These are phyloP conservation scores for Aspergillus caelatus DNA, from an alignment of 2,329 filamentous ascomycete genomes.

Conservation along the genomic window DNA sequence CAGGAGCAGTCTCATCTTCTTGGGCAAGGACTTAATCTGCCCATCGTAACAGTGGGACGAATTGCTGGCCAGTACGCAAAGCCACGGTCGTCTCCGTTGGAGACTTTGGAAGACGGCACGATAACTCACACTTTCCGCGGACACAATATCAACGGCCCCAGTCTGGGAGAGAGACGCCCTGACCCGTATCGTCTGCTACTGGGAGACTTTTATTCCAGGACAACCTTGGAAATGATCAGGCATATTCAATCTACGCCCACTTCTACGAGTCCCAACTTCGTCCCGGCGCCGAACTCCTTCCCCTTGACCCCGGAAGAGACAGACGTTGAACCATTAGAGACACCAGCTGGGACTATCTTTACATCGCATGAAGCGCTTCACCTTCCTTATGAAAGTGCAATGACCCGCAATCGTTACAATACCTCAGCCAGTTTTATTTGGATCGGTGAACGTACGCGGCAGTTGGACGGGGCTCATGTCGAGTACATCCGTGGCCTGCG, in stretches of 20 bases:
- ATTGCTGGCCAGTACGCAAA: slow-evolving; percentile 98
- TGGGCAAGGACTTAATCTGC: slow-evolving; percentile 2
- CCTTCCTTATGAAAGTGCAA: slow-evolving; percentile 12
- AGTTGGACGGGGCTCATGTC: slow-evolving; percentile 86
- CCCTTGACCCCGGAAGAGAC: neutral
- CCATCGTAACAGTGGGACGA: slow-evolving; percentile 63
- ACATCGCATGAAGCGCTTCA: slow-evolving; percentile 15
- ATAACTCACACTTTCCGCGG: slow-evolving; percentile 85
- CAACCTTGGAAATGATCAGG: slow-evolving; percentile 72
- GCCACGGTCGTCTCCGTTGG: slow-evolving; percentile 80
- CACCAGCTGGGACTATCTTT: slow-evolving; percentile 3
- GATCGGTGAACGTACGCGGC: slow-evolving; percentile 91
- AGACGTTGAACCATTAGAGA: neutral
- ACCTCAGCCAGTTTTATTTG: slow-evolving; percentile 93
- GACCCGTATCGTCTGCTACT: slow-evolving; percentile 79
- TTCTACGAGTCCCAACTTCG: neutral
- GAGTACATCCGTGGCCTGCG: slow-evolving; percentile 93
- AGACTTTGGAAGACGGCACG: slow-evolving; percentile 70
- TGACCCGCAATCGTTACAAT: slow-evolving; percentile 82
- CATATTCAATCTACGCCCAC: neutral
- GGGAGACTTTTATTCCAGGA: slow-evolving; percentile 89
- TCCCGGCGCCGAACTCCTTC: neutral
- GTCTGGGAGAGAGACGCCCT: slow-evolving; percentile 63
- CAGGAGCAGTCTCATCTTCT: slow-evolving; percentile 23
- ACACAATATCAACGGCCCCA: slow-evolving; percentile 89